phyloP scores from a whole-genome alignment of 257 asterid species.

The Nyctanthes arbortristis region DNA sequence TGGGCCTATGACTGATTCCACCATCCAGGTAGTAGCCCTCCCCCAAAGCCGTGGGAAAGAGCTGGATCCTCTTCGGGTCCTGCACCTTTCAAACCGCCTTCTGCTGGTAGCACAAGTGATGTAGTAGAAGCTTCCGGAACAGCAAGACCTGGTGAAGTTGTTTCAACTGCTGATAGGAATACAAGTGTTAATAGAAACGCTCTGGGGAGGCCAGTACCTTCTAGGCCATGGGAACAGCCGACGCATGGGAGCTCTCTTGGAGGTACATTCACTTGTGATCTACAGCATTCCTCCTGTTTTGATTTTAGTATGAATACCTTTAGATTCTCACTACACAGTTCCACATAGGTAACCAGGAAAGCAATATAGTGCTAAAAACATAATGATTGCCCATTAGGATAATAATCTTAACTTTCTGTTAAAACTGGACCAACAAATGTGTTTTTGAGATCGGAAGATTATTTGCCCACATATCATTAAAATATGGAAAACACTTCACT shows the following conservation, averaged over 20 bases:
- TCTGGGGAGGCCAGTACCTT: slow-evolving; percentile 82
- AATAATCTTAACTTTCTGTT: too few relatives aligned
- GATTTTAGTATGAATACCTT: background rate
- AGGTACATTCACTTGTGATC: slow-evolving; percentile 44
- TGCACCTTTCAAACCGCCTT: slow-evolving; percentile 79
- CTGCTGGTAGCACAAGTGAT: slow-evolving; percentile 84
- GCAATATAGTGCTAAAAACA: too few relatives aligned
- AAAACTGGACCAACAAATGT: too few relatives aligned
- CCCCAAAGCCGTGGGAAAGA: slow-evolving; percentile 94
- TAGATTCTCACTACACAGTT: too few relatives aligned
- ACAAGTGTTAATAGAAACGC: slow-evolving; percentile 47
- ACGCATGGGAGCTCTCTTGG: slow-evolving; percentile 65
- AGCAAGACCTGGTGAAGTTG: slow-evolving; percentile 88
- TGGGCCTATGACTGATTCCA: slow-evolving; percentile 13
- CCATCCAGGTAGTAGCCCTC: slow-evolving; percentile 56
- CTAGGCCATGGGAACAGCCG: slow-evolving; percentile 94
- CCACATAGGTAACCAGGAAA: too few relatives aligned
- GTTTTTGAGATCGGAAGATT: too few relatives aligned
- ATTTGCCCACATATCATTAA: too few relatives aligned
- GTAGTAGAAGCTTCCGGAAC: slow-evolving; percentile 93
- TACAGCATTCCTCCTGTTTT: background rate
- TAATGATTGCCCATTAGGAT: too few relatives aligned
- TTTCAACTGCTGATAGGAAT: slow-evolving; percentile 55
- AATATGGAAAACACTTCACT: too few relatives aligned
- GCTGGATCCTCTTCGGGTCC: slow-evolving; percentile 83